A percentile compares a stretch with the other conserved stretches of the same genome.
Evolutionary conservation across 116 monocot genomes (phyloP).

Genomic region (Dioscorea cayenensis): DNA sequence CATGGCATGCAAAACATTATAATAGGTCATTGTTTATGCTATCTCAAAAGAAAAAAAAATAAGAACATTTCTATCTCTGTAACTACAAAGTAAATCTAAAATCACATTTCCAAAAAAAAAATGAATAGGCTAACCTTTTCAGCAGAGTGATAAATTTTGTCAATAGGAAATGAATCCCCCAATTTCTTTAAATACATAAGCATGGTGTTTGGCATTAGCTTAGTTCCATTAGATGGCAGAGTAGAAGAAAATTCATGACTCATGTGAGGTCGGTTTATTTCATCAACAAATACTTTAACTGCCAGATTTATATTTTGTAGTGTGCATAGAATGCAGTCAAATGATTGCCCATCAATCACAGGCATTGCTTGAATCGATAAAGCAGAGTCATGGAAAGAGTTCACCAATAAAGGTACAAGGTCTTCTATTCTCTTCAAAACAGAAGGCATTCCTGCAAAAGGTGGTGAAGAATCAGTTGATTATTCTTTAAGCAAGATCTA

Average conservation of each 20-base stretch:
- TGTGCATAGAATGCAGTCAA: conserved; percentile 47
- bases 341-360: conserved; percentile 37
- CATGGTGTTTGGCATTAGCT: conserved; percentile 7
- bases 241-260: conserved; percentile 5
- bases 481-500: neutral
- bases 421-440: conserved; percentile 45
- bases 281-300: conserved; percentile 30
- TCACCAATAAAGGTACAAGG: conserved; percentile 57
- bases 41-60: neutral
- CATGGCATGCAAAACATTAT: neutral
- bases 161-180: conserved; percentile 53
- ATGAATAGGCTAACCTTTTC: conserved; percentile 40
- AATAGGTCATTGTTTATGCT: neutral
- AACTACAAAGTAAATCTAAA: neutral
- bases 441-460: conserved; percentile 23
- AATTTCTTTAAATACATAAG: conserved; percentile 33
- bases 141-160: conserved; percentile 13
- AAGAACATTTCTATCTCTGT: neutral
- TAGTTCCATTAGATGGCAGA: conserved; percentile 7
- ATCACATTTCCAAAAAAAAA: neutral
- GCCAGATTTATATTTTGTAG: conserved; percentile 54
- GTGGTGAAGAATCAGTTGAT: neutral
- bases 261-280: conserved; percentile 15
- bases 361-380: conserved; percentile 21
- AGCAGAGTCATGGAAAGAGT: conserved; percentile 64